A percentile compares a stretch with the other conserved stretches of the same genome.
Conservation (phyloP, 2,329 filamentous ascomycete species). For the Chaetomium globosum region DNA sequence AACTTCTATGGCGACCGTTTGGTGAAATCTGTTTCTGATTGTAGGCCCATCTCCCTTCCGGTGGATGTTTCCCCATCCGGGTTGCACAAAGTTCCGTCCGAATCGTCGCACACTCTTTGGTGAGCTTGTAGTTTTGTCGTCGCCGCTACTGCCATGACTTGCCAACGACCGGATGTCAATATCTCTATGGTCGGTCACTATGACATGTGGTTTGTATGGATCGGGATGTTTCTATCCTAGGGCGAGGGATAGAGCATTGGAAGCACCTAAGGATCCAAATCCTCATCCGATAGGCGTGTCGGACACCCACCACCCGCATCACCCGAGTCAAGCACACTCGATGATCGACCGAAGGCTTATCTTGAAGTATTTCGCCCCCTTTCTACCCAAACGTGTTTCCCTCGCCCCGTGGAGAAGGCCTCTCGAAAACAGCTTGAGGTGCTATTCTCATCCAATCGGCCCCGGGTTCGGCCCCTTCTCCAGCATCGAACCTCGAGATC, state of each 20-base stretch:
- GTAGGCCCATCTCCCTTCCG: neutral
- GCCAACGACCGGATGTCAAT: neutral
- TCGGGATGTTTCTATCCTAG: neutral
- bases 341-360: neutral
- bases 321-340: neutral
- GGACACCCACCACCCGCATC: no score
- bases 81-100: neutral
- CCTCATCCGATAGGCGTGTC: neutral
- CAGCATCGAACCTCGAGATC: slow-evolving; percentile 4
- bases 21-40: neutral
- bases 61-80: neutral
- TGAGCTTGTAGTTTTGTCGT: neutral
- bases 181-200: neutral
- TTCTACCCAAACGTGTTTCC: slow-evolving; percentile 1
- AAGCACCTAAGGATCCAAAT: neutral
- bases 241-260: neutral
- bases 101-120: neutral
- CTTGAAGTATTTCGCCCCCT: neutral
- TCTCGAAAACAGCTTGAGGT: neutral
- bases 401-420: neutral
- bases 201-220: neutral
- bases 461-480: neutral
- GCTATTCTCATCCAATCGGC: neutral
- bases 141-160: neutral
- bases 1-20: neutral